Evolutionary conservation across 257 asterid species (phyloP).

Genomic region (Echites panduratus): DNA sequence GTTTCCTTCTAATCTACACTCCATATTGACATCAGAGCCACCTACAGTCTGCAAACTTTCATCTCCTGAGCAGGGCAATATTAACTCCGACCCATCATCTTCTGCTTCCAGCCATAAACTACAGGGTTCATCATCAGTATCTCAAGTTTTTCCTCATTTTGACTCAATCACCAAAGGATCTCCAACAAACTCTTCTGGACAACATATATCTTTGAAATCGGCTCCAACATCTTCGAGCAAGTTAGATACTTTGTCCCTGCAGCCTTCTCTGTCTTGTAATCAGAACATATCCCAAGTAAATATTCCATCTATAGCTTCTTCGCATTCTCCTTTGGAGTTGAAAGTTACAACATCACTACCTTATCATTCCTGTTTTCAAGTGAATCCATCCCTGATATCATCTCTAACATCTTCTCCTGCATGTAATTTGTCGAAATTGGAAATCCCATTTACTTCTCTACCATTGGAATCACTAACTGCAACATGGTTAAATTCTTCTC

Average conservation of each 20-base stretch:
- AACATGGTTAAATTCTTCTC: not conserved
- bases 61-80: not conserved
- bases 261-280: slow-evolving; percentile 7
- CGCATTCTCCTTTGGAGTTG: slow-evolving; percentile 19
- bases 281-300: not conserved
- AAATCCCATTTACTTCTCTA: slow-evolving; percentile 14
- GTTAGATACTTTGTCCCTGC: slow-evolving; percentile 1
- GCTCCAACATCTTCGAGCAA: slow-evolving; percentile 3
- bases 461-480: slow-evolving; percentile 1
- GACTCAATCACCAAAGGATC: not conserved
- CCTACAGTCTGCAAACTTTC: not conserved
- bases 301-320: slow-evolving; percentile 5
- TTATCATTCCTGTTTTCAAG: not conserved
- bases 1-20: slow-evolving; percentile 10
- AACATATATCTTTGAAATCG: not conserved
- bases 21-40: slow-evolving; percentile 15
- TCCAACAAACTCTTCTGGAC: slow-evolving; percentile 2
- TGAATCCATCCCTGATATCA: slow-evolving; percentile 11
- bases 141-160: slow-evolving; percentile 8
- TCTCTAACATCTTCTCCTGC: not conserved
- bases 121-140: slow-evolving; percentile 4
- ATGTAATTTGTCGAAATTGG: not conserved
- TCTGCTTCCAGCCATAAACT: slow-evolving; percentile 18
- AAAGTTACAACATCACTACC: slow-evolving; percentile 10
- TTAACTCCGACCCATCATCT: slow-evolving; percentile 20